Conservation (phyloP, 1,284 basidiomycete species). For the Ceratobasidium sp. region DNA sequence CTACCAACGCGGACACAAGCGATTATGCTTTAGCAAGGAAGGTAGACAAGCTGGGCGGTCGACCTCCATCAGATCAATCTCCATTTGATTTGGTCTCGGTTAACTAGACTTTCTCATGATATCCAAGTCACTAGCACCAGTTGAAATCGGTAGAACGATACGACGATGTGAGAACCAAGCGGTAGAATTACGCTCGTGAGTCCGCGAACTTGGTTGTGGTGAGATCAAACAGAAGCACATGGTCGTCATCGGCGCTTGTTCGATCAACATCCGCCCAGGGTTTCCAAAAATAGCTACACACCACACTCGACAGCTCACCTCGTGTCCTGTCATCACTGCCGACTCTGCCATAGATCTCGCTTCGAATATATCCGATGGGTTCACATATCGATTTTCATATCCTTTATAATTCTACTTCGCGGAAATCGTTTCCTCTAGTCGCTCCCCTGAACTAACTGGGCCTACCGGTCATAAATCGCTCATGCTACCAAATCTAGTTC, state of each 20-base stretch:
- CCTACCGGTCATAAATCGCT: no score
- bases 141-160: background rate
- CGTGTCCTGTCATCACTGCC: constrained; percentile 5
- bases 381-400: background rate
- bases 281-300: background rate
- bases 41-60: no score
- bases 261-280: background rate
- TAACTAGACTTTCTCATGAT: no score
- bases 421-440: no score
- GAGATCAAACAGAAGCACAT: constrained; percentile 2
- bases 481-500: no score
- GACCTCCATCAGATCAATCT: background rate
- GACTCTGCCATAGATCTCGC: constrained; percentile 1
- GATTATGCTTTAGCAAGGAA: background rate
- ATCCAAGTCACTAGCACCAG: no score
- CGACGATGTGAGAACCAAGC: background rate
- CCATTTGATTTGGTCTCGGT: background rate
- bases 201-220: background rate
- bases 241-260: background rate
- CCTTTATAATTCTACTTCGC: background rate
- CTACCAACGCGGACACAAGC: background rate
- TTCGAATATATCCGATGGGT: background rate
- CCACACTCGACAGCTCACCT: constrained; percentile 1
- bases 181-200: background rate
- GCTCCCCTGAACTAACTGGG: no score